Percentiles rank a stretch among this genome's conserved stretches.
Evolutionary conservation across 208 protist genomes (phyloP).

Genomic region (Trypanosoma congolense): DNA sequence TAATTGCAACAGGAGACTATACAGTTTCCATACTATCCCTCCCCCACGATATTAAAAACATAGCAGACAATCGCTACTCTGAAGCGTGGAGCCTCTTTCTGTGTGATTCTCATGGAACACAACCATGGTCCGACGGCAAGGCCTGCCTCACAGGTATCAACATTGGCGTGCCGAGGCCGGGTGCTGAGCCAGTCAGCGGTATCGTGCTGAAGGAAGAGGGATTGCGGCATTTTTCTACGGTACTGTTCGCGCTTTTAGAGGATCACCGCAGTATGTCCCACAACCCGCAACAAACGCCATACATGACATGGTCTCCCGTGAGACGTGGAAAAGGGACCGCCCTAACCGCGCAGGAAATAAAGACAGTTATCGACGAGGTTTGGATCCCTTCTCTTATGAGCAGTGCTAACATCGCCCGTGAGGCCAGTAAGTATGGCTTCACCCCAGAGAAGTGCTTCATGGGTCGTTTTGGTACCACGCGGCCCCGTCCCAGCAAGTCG

Average conservation of each 20-base stretch:
- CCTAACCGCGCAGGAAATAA: conserved; percentile 58
- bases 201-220: conserved; percentile 43
- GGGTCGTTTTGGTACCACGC: conserved; percentile 21
- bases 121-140: conserved; percentile 79
- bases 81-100: conserved; percentile 81
- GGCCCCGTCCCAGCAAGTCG: too few relatives aligned
- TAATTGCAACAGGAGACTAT: conserved; percentile 87
- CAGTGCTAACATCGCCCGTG: conserved; percentile 30
- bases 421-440: conserved; percentile 47
- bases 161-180: conserved; percentile 25
- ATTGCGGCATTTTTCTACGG: conserved; percentile 71
- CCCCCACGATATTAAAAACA: conserved; percentile 37
- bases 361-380: conserved; percentile 57
- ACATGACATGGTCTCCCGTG: conserved; percentile 89
- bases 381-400: conserved; percentile 71
- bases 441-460: conserved; percentile 67
- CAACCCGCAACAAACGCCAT: conserved; percentile 36
- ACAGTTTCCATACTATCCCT: conserved; percentile 80
- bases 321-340: conserved; percentile 33
- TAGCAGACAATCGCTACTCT: conserved; percentile 23
- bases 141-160: conserved; percentile 66
- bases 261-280: conserved; percentile 45
- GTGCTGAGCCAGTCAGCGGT: not conserved
- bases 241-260: conserved; percentile 79
- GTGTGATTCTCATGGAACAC: conserved; percentile 83